A percentile compares a stretch with the other conserved stretches of the same genome.
Conservation (phyloP, 2,329 filamentous ascomycete species). For the Cladorrhinum sp. region DNA sequence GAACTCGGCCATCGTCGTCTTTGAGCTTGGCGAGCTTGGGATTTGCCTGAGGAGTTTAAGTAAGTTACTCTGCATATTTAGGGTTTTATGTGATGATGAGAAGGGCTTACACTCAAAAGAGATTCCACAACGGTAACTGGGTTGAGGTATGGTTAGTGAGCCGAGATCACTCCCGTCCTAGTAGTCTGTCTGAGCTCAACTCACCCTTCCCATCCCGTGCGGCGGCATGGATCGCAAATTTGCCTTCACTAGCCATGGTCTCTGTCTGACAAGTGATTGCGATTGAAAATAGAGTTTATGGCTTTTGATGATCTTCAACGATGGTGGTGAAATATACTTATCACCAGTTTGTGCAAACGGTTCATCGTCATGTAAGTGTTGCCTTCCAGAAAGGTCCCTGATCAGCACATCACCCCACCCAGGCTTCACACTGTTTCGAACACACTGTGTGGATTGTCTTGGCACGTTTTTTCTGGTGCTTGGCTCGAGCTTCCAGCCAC, state of each 20-base stretch:
- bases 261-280: neutral
- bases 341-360: neutral
- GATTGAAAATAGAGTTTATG: neutral
- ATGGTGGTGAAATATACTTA: neutral
- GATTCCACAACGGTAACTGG: slow-evolving; percentile 70
- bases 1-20: slow-evolving; percentile 84
- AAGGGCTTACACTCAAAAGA: slow-evolving; percentile 58
- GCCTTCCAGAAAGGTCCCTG: slow-evolving; percentile 24
- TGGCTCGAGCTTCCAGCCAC: slow-evolving; percentile 25
- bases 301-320: neutral
- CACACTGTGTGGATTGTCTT: slow-evolving; percentile 18
- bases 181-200: slow-evolving; percentile 25
- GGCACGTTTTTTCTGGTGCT: neutral
- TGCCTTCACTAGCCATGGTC: slow-evolving; percentile 44
- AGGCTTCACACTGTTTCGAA: slow-evolving; percentile 10
- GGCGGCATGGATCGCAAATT: slow-evolving; percentile 83
- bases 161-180: too few species aligned
- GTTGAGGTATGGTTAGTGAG: neutral
- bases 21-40: slow-evolving; percentile 68
- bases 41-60: slow-evolving; percentile 56
- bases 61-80: neutral
- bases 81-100: neutral
- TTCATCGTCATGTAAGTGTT: slow-evolving; percentile 32
- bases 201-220: slow-evolving; percentile 80
- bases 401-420: slow-evolving; percentile 7